phyloP scores from a whole-genome alignment of 768 basidiomycete species.

The Scleroderma citrinum region DNA sequence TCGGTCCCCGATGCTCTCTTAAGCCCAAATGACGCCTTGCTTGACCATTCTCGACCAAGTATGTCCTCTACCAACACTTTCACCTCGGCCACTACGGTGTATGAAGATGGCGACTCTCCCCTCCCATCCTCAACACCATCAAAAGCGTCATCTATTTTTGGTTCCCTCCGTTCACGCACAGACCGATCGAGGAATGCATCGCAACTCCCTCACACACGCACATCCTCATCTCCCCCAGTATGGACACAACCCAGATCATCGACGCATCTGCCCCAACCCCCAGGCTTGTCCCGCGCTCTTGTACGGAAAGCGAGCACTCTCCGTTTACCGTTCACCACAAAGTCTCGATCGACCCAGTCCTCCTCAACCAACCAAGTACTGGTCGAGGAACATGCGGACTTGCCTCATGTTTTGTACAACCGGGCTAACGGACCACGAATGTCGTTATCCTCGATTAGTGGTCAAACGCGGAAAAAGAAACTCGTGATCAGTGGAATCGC shows the following conservation, averaged over 20 bases:
- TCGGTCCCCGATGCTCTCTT: conserved; percentile 40
- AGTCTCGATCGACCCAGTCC: conserved; percentile 11
- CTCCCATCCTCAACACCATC: conserved; percentile 34
- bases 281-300: conserved; percentile 23
- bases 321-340: conserved; percentile 27
- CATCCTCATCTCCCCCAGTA: conserved; percentile 30
- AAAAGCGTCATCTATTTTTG: conserved; percentile 28
- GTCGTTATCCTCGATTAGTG: conserved; percentile 30
- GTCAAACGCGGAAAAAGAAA: conserved; percentile 46
- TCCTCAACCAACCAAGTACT: conserved; percentile 16
- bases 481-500: conserved; percentile 68
- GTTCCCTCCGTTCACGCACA: conserved; percentile 28
- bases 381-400: conserved; percentile 22
- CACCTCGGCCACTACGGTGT: conserved; percentile 29
- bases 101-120: conserved; percentile 35
- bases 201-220: conserved; percentile 22
- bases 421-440: conserved; percentile 21
- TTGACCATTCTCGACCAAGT: conserved; percentile 48
- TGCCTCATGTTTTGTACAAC: conserved; percentile 25
- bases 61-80: conserved; percentile 56
- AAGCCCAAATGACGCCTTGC: conserved; percentile 35
- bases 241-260: conserved; percentile 36
- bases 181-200: conserved; percentile 22
- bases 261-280: conserved; percentile 36
- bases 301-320: conserved; percentile 26